phyloP scores from a whole-genome alignment of 306 rosid species.

The Quercus aquifolioides region DNA sequence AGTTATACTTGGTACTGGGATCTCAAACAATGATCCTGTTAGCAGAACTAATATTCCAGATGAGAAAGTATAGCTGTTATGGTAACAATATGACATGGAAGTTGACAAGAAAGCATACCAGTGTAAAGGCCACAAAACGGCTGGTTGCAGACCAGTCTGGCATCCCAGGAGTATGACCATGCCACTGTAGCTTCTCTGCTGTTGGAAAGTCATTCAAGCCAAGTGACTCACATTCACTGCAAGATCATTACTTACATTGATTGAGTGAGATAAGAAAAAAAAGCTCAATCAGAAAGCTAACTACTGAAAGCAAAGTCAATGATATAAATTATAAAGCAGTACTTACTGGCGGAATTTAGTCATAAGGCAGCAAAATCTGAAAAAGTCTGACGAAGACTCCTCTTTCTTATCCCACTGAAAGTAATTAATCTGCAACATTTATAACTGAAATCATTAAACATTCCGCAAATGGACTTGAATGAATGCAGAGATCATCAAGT shows the following conservation, averaged over 20 bases:
- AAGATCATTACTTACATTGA: constrained; percentile 22
- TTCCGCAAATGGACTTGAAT: constrained; percentile 7
- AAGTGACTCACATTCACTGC: constrained; percentile 89
- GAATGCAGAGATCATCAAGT: constrained; percentile 14
- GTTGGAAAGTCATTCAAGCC: constrained; percentile 86
- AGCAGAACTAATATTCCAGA: not conserved
- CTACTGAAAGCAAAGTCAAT: not conserved
- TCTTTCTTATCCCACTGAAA: constrained; percentile 91
- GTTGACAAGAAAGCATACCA: constrained; percentile 48
- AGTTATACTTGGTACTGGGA: not conserved
- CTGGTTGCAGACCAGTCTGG: constrained; percentile 90
- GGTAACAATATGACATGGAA: not conserved
- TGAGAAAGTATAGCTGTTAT: not conserved
- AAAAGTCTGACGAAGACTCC: constrained; percentile 67
- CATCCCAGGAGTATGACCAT: constrained; percentile 72
- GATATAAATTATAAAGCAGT: not conserved
- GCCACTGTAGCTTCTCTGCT: constrained; percentile 90
- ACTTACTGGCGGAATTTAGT: constrained; percentile 73
- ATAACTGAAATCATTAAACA: constrained; percentile 18
- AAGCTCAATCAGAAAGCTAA: not conserved
- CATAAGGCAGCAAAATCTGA: constrained; percentile 80
- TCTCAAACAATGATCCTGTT: not conserved
- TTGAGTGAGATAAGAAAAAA: not conserved
- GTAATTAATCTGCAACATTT: constrained; percentile 67
- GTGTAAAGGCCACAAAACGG: constrained; percentile 86